Conservation (phyloP, 345 rosid species). For the Acer negundo region DNA sequence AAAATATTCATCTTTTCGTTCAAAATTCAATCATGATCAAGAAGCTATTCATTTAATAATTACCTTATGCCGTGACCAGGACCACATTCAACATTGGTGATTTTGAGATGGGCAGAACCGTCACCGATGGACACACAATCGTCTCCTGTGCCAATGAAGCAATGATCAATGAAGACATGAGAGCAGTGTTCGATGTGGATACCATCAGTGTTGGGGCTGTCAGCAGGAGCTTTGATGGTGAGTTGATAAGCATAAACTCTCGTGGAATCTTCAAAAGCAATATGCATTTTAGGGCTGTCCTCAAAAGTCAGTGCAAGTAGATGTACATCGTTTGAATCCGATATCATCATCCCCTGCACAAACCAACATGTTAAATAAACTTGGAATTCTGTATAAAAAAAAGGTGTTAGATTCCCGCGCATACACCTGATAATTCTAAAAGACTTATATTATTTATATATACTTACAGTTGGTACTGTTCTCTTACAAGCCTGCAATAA, state of each 20-base stretch:
- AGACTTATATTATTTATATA: not conserved
- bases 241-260: conserved; percentile 27
- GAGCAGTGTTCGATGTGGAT: conserved; percentile 47
- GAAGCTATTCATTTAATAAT: not conserved
- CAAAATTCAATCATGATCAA: too few species aligned
- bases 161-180: conserved; percentile 21
- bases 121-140: conserved; percentile 58
- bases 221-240: conserved; percentile 37
- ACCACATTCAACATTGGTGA: conserved; percentile 42
- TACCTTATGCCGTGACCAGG: conserved; percentile 69
- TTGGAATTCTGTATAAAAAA: too few species aligned
- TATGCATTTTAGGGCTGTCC: conserved; percentile 55
- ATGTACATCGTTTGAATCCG: conserved; percentile 36
- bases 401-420: too few species aligned
- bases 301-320: conserved; percentile 30
- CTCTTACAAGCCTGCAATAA: conserved; percentile 36
- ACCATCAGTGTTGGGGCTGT: conserved; percentile 65
- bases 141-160: conserved; percentile 47
- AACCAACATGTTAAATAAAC: not conserved
- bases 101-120: conserved; percentile 33
- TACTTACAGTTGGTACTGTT: conserved; percentile 42
- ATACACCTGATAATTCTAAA: too few species aligned
- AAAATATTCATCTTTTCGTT: too few species aligned
- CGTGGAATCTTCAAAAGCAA: conserved; percentile 32
- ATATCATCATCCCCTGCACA: conserved; percentile 37